Conservation (phyloP, 441 rosid species). For the Brassica balearica region DNA sequence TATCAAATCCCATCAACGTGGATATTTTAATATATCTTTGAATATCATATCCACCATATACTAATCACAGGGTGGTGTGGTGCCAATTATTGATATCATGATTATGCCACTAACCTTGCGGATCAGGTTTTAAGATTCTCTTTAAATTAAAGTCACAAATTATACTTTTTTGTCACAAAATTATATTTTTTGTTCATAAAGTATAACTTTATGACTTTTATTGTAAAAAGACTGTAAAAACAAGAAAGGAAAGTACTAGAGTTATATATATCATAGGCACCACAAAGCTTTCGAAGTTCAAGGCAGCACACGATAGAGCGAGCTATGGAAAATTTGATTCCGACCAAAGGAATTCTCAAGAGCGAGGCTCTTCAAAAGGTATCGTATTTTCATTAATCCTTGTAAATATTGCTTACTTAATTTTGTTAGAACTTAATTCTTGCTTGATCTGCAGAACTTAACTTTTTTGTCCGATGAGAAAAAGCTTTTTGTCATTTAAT, state of each 20-base stretch:
- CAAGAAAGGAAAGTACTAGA: not conserved
- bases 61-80: not conserved
- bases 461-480: not conserved
- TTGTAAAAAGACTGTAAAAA: not conserved
- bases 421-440: not conserved
- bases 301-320: not conserved
- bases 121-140: too few relatives aligned
- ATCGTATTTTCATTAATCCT: not conserved
- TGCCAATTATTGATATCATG: constrained; percentile 5
- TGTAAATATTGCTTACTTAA: not conserved
- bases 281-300: constrained; percentile 23
- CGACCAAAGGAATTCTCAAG: constrained; percentile 44
- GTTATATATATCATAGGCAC: not conserved
- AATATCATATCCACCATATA: not conserved
- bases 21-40: too few relatives aligned
- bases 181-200: too few relatives aligned
- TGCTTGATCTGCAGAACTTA: constrained; percentile 9
- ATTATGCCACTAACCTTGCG: not conserved
- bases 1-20: too few relatives aligned
- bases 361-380: constrained; percentile 36
- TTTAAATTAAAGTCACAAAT: too few relatives aligned
- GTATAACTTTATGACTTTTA: not conserved
- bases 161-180: too few relatives aligned
- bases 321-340: constrained; percentile 24
- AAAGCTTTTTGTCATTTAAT: not conserved